Conservation (phyloP, 352 stramenopile genomes). For the Globisporangium apiculatum region DNA sequence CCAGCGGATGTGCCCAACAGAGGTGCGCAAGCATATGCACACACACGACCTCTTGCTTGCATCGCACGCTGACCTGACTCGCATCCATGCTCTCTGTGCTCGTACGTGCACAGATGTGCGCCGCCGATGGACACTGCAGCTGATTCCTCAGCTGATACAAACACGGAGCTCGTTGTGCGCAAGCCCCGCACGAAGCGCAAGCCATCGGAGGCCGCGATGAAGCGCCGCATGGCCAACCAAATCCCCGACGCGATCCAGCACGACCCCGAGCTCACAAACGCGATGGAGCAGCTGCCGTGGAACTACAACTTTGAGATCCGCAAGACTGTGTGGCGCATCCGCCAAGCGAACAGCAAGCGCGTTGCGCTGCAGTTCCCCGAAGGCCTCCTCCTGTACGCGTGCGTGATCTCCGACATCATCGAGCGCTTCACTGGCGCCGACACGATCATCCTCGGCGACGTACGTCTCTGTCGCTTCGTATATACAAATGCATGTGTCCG, state of each 20-base stretch:
- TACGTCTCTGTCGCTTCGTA: constrained; percentile 30
- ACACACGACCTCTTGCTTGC: too few species aligned
- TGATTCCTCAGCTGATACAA: too few species aligned
- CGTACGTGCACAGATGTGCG: too few species aligned
- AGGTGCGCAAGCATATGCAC: too few species aligned
- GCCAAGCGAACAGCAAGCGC: constrained; percentile 79
- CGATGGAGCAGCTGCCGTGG: constrained; percentile 91
- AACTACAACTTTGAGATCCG: constrained; percentile 99
- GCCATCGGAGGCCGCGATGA: constrained; percentile 41
- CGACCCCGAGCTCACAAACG: constrained; percentile 80
- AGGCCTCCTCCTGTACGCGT: constrained; percentile 97
- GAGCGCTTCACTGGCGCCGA: constrained; percentile 90
- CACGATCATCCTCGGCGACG: constrained; percentile 96
- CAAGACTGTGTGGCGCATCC: constrained; percentile 97
- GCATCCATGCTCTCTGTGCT: too few species aligned
- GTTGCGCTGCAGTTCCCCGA: constrained; percentile 99
- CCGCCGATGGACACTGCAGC: too few species aligned
- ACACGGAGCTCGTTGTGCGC: constrained; percentile 16
- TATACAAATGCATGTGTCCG: background rate
- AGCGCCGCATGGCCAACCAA: constrained; percentile 78
- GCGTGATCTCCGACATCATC: constrained; percentile 97
- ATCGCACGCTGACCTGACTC: too few species aligned
- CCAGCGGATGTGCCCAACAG: background rate
- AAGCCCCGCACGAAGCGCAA: constrained; percentile 60
- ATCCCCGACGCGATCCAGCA: constrained; percentile 90